A percentile compares a stretch with the other conserved stretches of the same genome.
phyloP scores from a whole-genome alignment of 345 rosid species.

The Eucalyptus tenuipes region DNA sequence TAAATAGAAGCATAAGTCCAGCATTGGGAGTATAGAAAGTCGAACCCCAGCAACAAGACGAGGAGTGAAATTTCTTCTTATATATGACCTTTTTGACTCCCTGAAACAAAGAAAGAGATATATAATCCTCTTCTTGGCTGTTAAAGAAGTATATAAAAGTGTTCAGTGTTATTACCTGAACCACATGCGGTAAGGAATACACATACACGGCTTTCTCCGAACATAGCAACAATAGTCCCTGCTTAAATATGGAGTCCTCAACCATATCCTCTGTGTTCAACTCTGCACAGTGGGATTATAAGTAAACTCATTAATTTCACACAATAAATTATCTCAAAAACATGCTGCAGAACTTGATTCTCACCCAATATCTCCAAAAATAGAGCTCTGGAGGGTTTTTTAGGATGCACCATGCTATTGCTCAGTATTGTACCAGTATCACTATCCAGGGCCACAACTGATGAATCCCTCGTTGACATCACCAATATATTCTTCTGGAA shows the following conservation, averaged over 20 bases:
- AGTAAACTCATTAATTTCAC: background rate
- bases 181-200: constrained; percentile 53
- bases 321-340: background rate
- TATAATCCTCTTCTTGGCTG: background rate
- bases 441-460: constrained; percentile 58
- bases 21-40: constrained; percentile 45
- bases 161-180: constrained; percentile 36
- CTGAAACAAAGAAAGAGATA: constrained; percentile 6
- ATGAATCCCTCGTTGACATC: constrained; percentile 75
- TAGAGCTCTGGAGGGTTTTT: constrained; percentile 73
- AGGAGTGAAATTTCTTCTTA: constrained; percentile 76
- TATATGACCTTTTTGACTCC: constrained; percentile 73
- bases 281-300: background rate
- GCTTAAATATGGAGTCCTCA: constrained; percentile 35
- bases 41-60: constrained; percentile 77
- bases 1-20: constrained; percentile 63
- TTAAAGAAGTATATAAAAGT: background rate
- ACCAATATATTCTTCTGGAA: constrained; percentile 73
- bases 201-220: constrained; percentile 80
- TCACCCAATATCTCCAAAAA: constrained; percentile 71
- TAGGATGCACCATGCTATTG: constrained; percentile 49
- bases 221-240: constrained; percentile 49
- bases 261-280: background rate
- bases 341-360: background rate
- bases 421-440: constrained; percentile 64